These are phyloP conservation scores for Hygrocybe coccinea DNA, from an alignment of 768 basidiomycete genomes.

Conservation along the genomic window DNA sequence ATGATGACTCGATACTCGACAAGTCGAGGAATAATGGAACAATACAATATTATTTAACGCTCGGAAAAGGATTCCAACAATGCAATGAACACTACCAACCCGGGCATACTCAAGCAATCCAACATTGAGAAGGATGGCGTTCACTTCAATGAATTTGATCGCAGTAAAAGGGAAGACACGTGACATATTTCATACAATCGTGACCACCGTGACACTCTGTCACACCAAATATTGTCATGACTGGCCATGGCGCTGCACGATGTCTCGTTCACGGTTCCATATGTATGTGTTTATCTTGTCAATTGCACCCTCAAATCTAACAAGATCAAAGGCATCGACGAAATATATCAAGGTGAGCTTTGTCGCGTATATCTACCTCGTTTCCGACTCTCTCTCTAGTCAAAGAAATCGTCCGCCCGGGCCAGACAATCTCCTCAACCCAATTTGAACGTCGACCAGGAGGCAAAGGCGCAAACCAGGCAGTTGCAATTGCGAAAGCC, in stretches of 20 bases:
- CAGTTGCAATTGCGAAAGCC: slow-evolving; percentile 51
- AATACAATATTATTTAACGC: too few species aligned
- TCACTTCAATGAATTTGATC: too few species aligned
- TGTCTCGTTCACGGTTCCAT: slow-evolving; percentile 48
- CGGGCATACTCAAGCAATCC: too few species aligned
- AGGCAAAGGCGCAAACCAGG: slow-evolving; percentile 64
- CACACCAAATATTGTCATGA: not conserved
- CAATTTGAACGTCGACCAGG: slow-evolving; percentile 47
- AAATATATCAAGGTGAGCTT: slow-evolving; percentile 49
- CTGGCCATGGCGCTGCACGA: not conserved
- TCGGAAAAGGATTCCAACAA: too few species aligned
- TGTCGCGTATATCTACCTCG: not conserved
- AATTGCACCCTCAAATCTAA: slow-evolving; percentile 4
- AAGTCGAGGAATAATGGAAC: too few species aligned
- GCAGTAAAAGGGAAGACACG: too few species aligned
- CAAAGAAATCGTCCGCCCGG: slow-evolving; percentile 47
- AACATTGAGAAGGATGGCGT: too few species aligned
- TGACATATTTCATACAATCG: too few species aligned
- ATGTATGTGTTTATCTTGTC: slow-evolving; percentile 33
- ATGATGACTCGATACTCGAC: too few species aligned
- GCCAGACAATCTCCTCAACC: slow-evolving; percentile 55
- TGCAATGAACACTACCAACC: too few species aligned
- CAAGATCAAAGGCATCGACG: slow-evolving; percentile 44
- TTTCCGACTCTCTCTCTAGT: slow-evolving; percentile 31
- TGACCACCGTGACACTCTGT: not conserved